Base-by-base conservation (phyloP, 2,329 filamentous ascomycete genomes). In the Penicillium carneum region DNA sequence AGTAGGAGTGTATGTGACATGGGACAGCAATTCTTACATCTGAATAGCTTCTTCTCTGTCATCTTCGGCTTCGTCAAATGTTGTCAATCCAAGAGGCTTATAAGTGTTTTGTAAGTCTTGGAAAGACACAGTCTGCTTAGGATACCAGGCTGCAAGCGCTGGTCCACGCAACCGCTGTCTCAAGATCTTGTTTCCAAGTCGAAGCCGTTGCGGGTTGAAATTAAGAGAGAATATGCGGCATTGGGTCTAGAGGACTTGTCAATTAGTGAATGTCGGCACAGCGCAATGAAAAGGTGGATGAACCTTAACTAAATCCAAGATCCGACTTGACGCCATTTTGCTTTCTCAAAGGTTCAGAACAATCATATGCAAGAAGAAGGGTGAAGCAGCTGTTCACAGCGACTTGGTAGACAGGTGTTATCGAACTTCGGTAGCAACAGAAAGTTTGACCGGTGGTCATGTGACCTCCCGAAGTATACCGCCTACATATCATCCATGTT, bases 191-290 rank as follows among this genome's bases (percentile, higher is more conserved):
- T 95, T 97, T 73, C 95, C 95, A 69, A 92, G 87, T 64, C 95
- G 91, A 63, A 90, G 78, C 69, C 88, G 83, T 57, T 92, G 85
- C 29, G 95, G 95, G 80, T 99, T 99, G 84, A 88, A 98, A 55
- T 89, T 93, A 52, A 90, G 91, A 73, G 89, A 89, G 84, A 98
- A 99, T 81, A 98, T 87, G 77, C 89, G 87, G 84, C 92, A 97
- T 89, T 93, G 93, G 74, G 87, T 86, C 93, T 97, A 10, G 18
- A 52, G n/a, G n/a, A 16, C 43, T 31, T 42, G 14, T 18, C 16
- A 12, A 18, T 65, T 23, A 63, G 57, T 51, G 41, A 46, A 16
- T n/a, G 26, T 6, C 31, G 45, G 11, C 18, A 39, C 11, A 31
- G 41, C 18, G 5, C 2, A 14, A 49, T 14, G 20, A 47, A 12